Evolutionary conservation across 129 eudicot genomes (phyloP).

Genomic region (Tanacetum coccineum): DNA sequence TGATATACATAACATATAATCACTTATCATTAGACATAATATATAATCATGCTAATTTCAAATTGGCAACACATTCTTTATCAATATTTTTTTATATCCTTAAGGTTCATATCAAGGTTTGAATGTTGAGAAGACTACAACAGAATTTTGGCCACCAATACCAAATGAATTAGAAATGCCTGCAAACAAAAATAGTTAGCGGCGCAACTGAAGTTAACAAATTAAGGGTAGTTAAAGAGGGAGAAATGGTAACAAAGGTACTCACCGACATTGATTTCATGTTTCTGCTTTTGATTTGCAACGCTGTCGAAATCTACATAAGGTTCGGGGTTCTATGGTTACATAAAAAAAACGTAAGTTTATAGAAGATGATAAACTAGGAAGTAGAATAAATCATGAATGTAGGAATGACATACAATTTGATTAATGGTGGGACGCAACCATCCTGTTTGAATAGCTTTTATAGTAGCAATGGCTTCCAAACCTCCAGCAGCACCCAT

Average conservation of each 20-base stretch:
- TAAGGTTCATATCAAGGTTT: background rate
- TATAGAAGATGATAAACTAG: background rate
- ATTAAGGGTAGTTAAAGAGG: background rate
- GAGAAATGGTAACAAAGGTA: background rate
- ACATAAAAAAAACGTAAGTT: too few relatives aligned
- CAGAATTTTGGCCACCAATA: background rate
- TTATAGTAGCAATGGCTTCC: slow-evolving; percentile 78
- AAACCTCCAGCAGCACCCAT: slow-evolving; percentile 46
- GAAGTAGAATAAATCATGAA: background rate
- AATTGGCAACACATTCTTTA: too few relatives aligned
- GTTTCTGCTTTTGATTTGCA: background rate
- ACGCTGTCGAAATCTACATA: background rate
- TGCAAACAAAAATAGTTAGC: background rate
- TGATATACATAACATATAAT: too few relatives aligned
- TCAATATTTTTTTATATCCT: background rate
- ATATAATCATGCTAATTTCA: too few relatives aligned
- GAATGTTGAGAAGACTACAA: background rate
- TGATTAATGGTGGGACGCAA: slow-evolving; percentile 81
- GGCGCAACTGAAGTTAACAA: background rate
- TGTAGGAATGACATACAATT: slow-evolving; percentile 42
- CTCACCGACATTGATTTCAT: background rate
- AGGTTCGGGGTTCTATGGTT: background rate
- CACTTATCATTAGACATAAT: too few relatives aligned
- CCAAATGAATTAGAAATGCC: slow-evolving; percentile 3
- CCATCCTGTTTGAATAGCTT: slow-evolving; percentile 86